These are phyloP conservation scores for Boletus sp. DNA, from an alignment of 768 basidiomycete genomes.

Conservation along the genomic window DNA sequence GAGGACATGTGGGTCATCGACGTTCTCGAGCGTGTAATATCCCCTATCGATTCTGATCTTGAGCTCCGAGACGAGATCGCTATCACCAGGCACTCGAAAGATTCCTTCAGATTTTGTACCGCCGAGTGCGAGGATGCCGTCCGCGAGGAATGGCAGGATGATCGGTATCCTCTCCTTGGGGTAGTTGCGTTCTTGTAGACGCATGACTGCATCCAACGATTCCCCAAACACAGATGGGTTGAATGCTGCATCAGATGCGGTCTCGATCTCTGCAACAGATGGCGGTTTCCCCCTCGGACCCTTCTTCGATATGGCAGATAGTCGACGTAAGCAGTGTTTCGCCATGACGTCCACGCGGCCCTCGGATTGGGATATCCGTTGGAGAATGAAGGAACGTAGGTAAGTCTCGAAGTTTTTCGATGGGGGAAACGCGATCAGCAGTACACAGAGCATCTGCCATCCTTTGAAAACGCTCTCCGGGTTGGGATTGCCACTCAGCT, in stretches of 20 bases:
- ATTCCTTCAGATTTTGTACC: slow-evolving; percentile 87
- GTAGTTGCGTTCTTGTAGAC: slow-evolving; percentile 83
- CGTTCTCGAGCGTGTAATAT: slow-evolving; percentile 84
- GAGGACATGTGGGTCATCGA: slow-evolving; percentile 88
- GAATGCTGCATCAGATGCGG: slow-evolving; percentile 93
- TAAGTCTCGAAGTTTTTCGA: slow-evolving; percentile 91
- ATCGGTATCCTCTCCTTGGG: slow-evolving; percentile 84
- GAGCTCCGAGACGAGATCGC: slow-evolving; percentile 82
- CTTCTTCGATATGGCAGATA: slow-evolving; percentile 72
- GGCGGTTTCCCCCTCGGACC: slow-evolving; percentile 87
- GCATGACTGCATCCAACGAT: slow-evolving; percentile 78
- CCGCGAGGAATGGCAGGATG: slow-evolving; percentile 90
- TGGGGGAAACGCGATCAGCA: slow-evolving; percentile 89
- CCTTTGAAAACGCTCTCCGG: slow-evolving; percentile 87
- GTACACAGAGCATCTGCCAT: slow-evolving; percentile 90
- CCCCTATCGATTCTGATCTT: slow-evolving; percentile 89
- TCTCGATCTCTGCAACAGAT: slow-evolving; percentile 83
- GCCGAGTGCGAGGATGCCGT: slow-evolving; percentile 86
- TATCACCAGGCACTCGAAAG: slow-evolving; percentile 90
- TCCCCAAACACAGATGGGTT: slow-evolving; percentile 94
- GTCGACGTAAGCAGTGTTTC: slow-evolving; percentile 81
- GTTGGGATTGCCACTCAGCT: slow-evolving; percentile 78
- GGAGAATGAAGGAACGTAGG: slow-evolving; percentile 75
- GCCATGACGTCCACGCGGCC: slow-evolving; percentile 88
- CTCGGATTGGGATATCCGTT: slow-evolving; percentile 62